Evolutionary conservation across 1,139 yeast genomes (phyloP).

Genomic region (Kodamaea ohmeri): DNA sequence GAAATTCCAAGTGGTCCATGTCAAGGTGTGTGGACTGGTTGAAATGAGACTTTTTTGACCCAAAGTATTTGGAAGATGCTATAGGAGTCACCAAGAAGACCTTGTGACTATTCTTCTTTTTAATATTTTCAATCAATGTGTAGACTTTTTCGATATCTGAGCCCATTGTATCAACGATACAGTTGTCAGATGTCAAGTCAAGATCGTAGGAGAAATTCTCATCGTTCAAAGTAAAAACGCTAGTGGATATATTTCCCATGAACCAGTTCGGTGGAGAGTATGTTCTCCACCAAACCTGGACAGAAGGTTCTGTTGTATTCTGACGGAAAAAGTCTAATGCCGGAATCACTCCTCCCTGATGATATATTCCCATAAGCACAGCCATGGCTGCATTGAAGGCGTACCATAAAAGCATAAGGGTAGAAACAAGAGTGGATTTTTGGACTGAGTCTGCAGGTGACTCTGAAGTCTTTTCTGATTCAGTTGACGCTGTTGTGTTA

Average conservation of each 20-base stretch:
- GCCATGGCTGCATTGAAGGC: slow-evolving; percentile 61
- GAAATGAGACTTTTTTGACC: slow-evolving; percentile 33
- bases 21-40: slow-evolving; percentile 52
- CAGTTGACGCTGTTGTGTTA: not conserved
- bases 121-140: slow-evolving; percentile 16
- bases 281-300: slow-evolving; percentile 88
- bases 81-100: slow-evolving; percentile 48
- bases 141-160: slow-evolving; percentile 30
- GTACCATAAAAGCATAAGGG: slow-evolving; percentile 51
- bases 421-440: slow-evolving; percentile 16
- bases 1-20: slow-evolving; percentile 64
- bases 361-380: slow-evolving; percentile 71
- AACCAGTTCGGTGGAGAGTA: slow-evolving; percentile 93
- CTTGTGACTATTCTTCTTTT: slow-evolving; percentile 12
- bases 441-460: not conserved
- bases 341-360: slow-evolving; percentile 88
- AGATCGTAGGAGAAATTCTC: not conserved
- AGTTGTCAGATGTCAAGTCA: slow-evolving; percentile 7
- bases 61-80: slow-evolving; percentile 31
- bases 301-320: slow-evolving; percentile 16
- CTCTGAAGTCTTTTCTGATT: not conserved
- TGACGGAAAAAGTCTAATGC: slow-evolving; percentile 43
- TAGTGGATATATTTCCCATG: slow-evolving; percentile 40
- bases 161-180: slow-evolving; percentile 60
- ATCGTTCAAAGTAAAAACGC: slow-evolving; percentile 17